Percentiles rank a stretch among this genome's conserved stretches.
These are phyloP conservation scores for Colletotrichum limetticola DNA, from an alignment of 2,329 filamentous ascomycete genomes.

Conservation along the genomic window DNA sequence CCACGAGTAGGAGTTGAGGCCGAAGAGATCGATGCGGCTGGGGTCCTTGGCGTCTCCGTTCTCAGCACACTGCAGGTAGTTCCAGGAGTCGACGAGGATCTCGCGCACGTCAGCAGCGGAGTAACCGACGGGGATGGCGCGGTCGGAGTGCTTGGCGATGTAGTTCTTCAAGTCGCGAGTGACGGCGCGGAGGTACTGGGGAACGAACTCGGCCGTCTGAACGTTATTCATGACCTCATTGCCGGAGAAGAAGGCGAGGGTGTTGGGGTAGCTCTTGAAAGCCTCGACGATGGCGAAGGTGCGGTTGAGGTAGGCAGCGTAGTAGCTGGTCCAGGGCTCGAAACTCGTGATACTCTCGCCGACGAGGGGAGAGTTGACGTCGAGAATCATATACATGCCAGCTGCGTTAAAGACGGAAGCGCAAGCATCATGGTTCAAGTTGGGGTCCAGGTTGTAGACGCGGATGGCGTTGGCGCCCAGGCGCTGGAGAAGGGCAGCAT, in stretches of 20 bases:
- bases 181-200: conserved; percentile 79
- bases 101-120: conserved; percentile 82
- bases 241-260: conserved; percentile 79
- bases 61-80: conserved; percentile 77
- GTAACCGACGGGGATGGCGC: conserved; percentile 81
- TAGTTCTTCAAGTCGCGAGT: conserved; percentile 86
- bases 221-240: conserved; percentile 82
- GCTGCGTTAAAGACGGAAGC: conserved; percentile 76
- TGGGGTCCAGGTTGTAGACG: conserved; percentile 75
- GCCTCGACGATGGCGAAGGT: conserved; percentile 75
- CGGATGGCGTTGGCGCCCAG: conserved; percentile 75
- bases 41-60: conserved; percentile 64
- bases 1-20: conserved; percentile 80
- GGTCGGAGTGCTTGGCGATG: conserved; percentile 76
- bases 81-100: conserved; percentile 78
- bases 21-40: conserved; percentile 79
- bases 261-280: conserved; percentile 75
- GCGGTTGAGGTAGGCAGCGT: conserved; percentile 69
- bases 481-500: conserved; percentile 73
- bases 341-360: conserved; percentile 67
- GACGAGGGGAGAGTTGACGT: conserved; percentile 73
- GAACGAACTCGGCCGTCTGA: conserved; percentile 67
- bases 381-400: conserved; percentile 76
- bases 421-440: conserved; percentile 74
- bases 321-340: conserved; percentile 70